Conservation (phyloP, 768 basidiomycete genomes). For the Bullera alba region DNA sequence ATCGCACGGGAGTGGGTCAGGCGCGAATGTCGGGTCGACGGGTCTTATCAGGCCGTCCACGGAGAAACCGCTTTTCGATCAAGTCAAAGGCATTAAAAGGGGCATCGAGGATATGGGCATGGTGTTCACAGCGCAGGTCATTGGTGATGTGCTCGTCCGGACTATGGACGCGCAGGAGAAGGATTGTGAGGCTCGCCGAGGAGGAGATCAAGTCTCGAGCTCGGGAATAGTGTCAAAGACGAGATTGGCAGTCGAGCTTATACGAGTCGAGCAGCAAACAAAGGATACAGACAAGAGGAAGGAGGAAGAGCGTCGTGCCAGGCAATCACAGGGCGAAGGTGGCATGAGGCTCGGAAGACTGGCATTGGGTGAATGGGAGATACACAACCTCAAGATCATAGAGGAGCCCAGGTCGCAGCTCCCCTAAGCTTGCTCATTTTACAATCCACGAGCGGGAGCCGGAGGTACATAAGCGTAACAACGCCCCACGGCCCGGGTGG, state of each 20-base stretch:
- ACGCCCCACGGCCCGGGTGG: too few species aligned
- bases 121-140: slow-evolving; percentile 24
- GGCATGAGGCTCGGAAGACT: slow-evolving; percentile 18
- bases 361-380: slow-evolving; percentile 24
- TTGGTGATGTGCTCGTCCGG: slow-evolving; percentile 16
- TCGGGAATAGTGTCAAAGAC: too few species aligned
- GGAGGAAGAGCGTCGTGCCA: not conserved
- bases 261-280: slow-evolving; percentile 15
- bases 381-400: slow-evolving; percentile 24
- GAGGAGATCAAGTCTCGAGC: not conserved
- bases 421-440: too few species aligned
- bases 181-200: not conserved
- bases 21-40: slow-evolving; percentile 10
- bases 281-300: not conserved
- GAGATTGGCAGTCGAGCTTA: slow-evolving; percentile 3
- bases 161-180: slow-evolving; percentile 7
- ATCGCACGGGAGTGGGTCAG: too few species aligned
- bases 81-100: not conserved
- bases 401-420: too few species aligned
- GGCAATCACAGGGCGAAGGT: not conserved
- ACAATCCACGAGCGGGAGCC: too few species aligned
- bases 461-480: too few species aligned
- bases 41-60: slow-evolving; percentile 39
- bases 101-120: slow-evolving; percentile 24
- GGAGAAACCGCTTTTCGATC: slow-evolving; percentile 14